phyloP scores from a whole-genome alignment of 2,329 filamentous ascomycete species.

The Colletotrichum coccodes region DNA sequence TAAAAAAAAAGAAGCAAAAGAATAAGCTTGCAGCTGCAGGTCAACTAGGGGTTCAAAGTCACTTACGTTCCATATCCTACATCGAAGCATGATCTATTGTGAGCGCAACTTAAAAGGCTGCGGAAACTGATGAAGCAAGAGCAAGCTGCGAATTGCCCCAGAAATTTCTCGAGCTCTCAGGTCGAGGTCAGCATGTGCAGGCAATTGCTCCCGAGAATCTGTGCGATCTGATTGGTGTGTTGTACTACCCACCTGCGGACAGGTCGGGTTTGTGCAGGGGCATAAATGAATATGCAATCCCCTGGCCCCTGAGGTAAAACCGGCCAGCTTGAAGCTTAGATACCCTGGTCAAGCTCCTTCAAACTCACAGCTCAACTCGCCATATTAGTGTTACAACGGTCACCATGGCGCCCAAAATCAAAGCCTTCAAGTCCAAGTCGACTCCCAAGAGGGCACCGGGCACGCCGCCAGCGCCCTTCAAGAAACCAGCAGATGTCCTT shows the following conservation, averaged over 20 bases:
- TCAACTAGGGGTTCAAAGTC: background rate
- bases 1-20: constrained; percentile 27
- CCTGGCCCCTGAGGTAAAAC: constrained; percentile 13
- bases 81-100: constrained; percentile 51
- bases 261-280: constrained; percentile 7
- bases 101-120: constrained; percentile 25
- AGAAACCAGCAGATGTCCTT: constrained; percentile 70
- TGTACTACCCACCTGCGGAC: background rate
- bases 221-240: constrained; percentile 6
- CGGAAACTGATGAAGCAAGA: constrained; percentile 5
- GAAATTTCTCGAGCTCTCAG: constrained; percentile 21
- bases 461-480: constrained; percentile 73
- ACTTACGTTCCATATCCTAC: constrained; percentile 51
- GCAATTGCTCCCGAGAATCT: background rate
- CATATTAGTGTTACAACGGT: constrained; percentile 5
- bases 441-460: constrained; percentile 42
- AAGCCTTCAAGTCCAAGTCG: constrained; percentile 42
- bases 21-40: background rate
- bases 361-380: background rate
- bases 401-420: constrained; percentile 43
- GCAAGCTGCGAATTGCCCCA: background rate
- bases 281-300: constrained; percentile 1
- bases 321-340: constrained; percentile 9
- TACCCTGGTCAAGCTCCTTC: background rate
- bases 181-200: background rate